Percentiles rank a stretch among this genome's conserved stretches.
phyloP scores from a whole-genome alignment of 805 yeast species.

The Pichia californica region DNA sequence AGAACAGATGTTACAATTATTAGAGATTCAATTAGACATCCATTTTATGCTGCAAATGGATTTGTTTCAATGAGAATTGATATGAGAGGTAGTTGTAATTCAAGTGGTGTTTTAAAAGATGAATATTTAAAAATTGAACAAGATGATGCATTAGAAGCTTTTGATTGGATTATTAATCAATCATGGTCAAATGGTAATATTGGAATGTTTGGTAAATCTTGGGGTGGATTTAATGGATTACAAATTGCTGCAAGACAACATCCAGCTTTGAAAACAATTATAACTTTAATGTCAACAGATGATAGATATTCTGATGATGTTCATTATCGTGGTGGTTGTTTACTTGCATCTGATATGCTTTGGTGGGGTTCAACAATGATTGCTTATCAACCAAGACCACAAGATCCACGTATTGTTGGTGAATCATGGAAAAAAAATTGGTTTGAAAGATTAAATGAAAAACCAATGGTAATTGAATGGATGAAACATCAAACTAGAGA shows the following conservation, averaged over 20 bases:
- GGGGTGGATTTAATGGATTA: constrained; percentile 44
- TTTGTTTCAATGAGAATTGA: constrained; percentile 39
- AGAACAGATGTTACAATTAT: constrained; percentile 40
- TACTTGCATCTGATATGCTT: constrained; percentile 39
- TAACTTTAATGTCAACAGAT: constrained; percentile 41
- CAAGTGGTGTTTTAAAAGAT: constrained; percentile 36
- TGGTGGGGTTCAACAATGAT: constrained; percentile 48
- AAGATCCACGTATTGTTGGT: constrained; percentile 37
- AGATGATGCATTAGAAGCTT: constrained; percentile 36
- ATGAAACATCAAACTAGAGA: constrained; percentile 39
- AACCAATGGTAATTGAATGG: constrained; percentile 39
- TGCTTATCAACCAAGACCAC: constrained; percentile 39
- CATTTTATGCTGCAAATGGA: constrained; percentile 42
- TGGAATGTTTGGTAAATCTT: constrained; percentile 43
- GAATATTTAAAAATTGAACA: constrained; percentile 40
- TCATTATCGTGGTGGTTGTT: constrained; percentile 43
- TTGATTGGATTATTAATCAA: constrained; percentile 37
- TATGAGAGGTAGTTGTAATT: constrained; percentile 41
- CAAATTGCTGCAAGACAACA: constrained; percentile 42
- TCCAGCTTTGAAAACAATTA: constrained; percentile 38
- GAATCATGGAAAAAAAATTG: constrained; percentile 36
- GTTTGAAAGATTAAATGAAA: constrained; percentile 32
- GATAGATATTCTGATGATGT: constrained; percentile 43
- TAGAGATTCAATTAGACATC: constrained; percentile 40
- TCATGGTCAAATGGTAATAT: constrained; percentile 40